Percentiles rank a stretch among this genome's conserved stretches.
These are phyloP conservation scores for Cladorrhinum sp. DNA, from an alignment of 2,329 filamentous ascomycete genomes.

Conservation along the genomic window DNA sequence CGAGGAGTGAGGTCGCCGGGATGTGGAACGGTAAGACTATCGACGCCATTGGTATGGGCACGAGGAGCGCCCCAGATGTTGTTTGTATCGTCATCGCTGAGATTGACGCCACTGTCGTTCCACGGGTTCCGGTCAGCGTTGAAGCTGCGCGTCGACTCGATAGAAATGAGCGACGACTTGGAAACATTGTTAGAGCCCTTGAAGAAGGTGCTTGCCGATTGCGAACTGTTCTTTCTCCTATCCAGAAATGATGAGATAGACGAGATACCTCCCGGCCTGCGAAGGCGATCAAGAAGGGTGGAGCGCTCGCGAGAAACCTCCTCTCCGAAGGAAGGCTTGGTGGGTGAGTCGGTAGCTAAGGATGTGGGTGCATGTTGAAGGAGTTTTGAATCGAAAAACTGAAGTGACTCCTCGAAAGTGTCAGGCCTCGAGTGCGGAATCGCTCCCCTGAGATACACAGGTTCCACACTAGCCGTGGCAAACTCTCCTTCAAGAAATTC, in stretches of 20 bases:
- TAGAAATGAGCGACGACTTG: slow-evolving; percentile 91
- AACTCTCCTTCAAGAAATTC: slow-evolving; percentile 87
- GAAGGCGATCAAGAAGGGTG: slow-evolving; percentile 84
- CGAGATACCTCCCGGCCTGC: slow-evolving; percentile 84
- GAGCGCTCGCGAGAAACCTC: slow-evolving; percentile 76
- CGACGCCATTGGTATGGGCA: slow-evolving; percentile 52
- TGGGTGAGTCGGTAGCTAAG: slow-evolving; percentile 81
- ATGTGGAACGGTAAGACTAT: slow-evolving; percentile 63
- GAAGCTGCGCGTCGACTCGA: slow-evolving; percentile 89
- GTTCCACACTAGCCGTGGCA: slow-evolving; percentile 84
- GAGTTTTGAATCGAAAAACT: slow-evolving; percentile 95
- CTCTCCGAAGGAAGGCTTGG: slow-evolving; percentile 78
- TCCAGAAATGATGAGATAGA: slow-evolving; percentile 96
- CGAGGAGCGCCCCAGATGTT: slow-evolving; percentile 55
- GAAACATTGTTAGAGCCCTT: slow-evolving; percentile 89
- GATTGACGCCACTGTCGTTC: slow-evolving; percentile 96
- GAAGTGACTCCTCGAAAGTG: slow-evolving; percentile 94
- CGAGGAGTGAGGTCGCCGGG: slow-evolving; percentile 80
- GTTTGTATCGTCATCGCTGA: slow-evolving; percentile 80
- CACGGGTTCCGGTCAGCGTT: slow-evolving; percentile 92
- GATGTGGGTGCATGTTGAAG: slow-evolving; percentile 86
- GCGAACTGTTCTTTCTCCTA: slow-evolving; percentile 88
- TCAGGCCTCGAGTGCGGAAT: slow-evolving; percentile 98
- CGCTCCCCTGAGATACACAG: slow-evolving; percentile 83
- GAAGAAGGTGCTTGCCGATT: slow-evolving; percentile 81